phyloP scores from a whole-genome alignment of 148 eudicot genomes.

The Linanthus parryae region DNA sequence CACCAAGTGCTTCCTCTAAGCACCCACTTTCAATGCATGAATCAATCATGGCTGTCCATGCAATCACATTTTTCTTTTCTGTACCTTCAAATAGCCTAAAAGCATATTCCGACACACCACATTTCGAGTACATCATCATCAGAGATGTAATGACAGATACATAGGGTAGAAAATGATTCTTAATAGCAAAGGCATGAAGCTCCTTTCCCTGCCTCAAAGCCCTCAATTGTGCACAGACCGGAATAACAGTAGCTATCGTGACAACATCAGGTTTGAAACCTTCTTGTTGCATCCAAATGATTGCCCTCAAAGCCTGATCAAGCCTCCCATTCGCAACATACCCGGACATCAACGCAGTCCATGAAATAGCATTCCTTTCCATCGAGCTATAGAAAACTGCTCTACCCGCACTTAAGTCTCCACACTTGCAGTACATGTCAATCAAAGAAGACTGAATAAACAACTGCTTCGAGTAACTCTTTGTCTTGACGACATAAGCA shows the following conservation, averaged over 20 bases:
- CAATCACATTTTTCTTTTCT: conserved; percentile 61
- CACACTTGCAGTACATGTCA: conserved; percentile 95
- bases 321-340: conserved; percentile 62
- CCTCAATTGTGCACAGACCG: conserved; percentile 57
- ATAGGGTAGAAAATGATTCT: conserved; percentile 46
- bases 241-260: conserved; percentile 70
- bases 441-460: conserved; percentile 71
- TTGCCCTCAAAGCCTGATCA: conserved; percentile 72
- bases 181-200: conserved; percentile 59
- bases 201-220: conserved; percentile 73
- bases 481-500: conserved; percentile 64
- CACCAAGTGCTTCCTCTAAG: conserved; percentile 45
- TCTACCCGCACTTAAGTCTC: conserved; percentile 66
- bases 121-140: conserved; percentile 87
- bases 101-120: conserved; percentile 46
- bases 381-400: conserved; percentile 53
- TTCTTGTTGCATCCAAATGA: conserved; percentile 96
- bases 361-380: conserved; percentile 63
- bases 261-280: conserved; percentile 86
- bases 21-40: conserved; percentile 37
- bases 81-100: conserved; percentile 39
- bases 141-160: conserved; percentile 69
- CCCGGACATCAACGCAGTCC: conserved; percentile 90
- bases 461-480: conserved; percentile 46
- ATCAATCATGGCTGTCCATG: conserved; percentile 81